These are phyloP conservation scores for Emiliania huxleyi DNA, from an alignment of 78 protist species.

Conservation along the genomic window DNA sequence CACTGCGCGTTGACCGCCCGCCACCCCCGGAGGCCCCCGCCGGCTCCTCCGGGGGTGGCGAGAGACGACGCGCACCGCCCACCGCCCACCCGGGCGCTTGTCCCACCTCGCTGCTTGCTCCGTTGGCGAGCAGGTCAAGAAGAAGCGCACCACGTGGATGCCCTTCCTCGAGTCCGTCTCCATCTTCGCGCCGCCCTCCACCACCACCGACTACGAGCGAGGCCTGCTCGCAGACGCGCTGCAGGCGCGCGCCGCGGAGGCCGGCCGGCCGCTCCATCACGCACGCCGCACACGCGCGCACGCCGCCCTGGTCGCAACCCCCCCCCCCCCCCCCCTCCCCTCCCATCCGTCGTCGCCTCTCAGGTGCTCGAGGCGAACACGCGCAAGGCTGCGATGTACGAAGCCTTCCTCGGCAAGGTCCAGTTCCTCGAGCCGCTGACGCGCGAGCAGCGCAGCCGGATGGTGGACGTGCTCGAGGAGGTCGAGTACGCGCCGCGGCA, in stretches of 20 bases:
- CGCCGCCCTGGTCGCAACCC: background rate
- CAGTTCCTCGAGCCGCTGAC: background rate
- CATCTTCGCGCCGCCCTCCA: background rate
- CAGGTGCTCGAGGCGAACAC: slow-evolving; percentile 30
- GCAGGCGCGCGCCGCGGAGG: background rate
- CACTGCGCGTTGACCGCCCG: too few relatives aligned
- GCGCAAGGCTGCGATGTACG: background rate
- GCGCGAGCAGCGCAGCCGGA: background rate
- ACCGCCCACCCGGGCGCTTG: too few relatives aligned
- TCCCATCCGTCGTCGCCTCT: too few relatives aligned
- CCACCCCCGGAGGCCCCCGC: too few relatives aligned
- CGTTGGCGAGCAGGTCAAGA: background rate
- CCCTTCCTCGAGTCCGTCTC: background rate
- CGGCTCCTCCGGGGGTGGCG: too few relatives aligned
- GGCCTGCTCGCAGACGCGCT: background rate
- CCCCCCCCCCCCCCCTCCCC: too few relatives aligned
- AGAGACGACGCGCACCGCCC: too few relatives aligned
- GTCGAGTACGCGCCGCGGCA: background rate
- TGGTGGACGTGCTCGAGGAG: slow-evolving; percentile 49
- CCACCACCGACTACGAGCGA: background rate
- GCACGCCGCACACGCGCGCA: background rate
- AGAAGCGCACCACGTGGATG: background rate
- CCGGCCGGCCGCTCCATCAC: background rate
- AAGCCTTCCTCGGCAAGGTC: slow-evolving; percentile 26
- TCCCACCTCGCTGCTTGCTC: too few relatives aligned